Evolutionary conservation across 2,329 filamentous ascomycete genomes (phyloP), one percentile per base, ranked within the genome.

Genomic region (Colletotrichum tropicale): DNA sequence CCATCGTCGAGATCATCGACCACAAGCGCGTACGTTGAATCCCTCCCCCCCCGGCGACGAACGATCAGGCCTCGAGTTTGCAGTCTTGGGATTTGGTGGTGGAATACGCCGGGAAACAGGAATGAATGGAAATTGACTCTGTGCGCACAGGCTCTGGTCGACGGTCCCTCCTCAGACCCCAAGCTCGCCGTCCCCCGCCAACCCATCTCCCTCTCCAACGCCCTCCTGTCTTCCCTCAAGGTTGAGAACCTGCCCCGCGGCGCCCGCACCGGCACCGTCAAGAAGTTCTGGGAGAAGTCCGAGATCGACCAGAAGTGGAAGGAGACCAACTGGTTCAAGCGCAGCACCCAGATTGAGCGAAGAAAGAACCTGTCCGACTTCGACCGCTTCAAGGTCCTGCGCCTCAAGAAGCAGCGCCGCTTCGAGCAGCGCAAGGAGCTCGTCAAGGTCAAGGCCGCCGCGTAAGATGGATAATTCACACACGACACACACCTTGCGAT

Each of bases 351-450:
- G 89, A 91, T 92, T 83, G 91, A 95, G 88, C 94, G 95, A 90
- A 94, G 97, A 91, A 94, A 94, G 90, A 92, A 93, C 84, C 91
- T 99, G 81, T 98, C 94, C 89, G 97, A 99, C 92, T 99, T 99
- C 87, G 97, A 99, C 92, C 94, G 97, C 88, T 99, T 98, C 95
- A 98, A 99, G 95, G 97, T 98, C 84, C 92, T 98, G 93, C 94
- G 96, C 89, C 92, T 98, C 90, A 98, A 96, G 94, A 99, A 99
- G 94, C 96, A 98, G 94, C 95, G 96, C 88, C 95, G 96, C 87
- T 98, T 98, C 90, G 96, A 98, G 92, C 94, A 98, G 89, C 94
- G 94, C 90, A 98, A 98, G 94, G 94, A 95, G 84, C 91, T 98
- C 86, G 95, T 96, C 86, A 98, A 98, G 93, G 90, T 98, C 89